Base-by-base conservation (phyloP, 371 early-diverging fungal species). In the Mortierella sp. region DNA sequence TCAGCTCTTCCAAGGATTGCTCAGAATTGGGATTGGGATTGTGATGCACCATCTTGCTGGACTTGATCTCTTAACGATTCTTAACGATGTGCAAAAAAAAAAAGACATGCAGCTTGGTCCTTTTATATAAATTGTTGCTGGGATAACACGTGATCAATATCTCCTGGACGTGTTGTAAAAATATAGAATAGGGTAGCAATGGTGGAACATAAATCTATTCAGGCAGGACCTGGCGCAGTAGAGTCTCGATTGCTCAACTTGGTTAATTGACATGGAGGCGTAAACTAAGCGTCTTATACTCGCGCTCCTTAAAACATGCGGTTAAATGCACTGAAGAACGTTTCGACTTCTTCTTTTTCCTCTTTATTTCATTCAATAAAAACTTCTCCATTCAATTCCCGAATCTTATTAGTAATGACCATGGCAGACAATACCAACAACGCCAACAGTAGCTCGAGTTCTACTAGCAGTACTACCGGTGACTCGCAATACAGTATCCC, bases 1-100 rank as follows among this genome's bases (percentile, higher is more conserved):
- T 74, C 74, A 88, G 80, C 13, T 77, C 79, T 1, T 73, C 77
- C 16, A 83, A 74, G 15, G 84, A 65, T 43, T 71, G 52, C 57
- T 68, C 73, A 22, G 82, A 75, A 19, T 32, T 61, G 16, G 68
- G 63, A 48, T 69, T 60, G 1, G 64, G 65, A 4, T 45, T 65
- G 43, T 65, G 58, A 65, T 68, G 66, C 65, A 77, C 65, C 69
- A 65, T 72, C n/a, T n/a, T 50, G 50, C 50, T 50, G 50, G 50
- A 50, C n/a, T 50, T 19, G 50, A 50, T 50, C n/a, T n/a, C 16
- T 50, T 45, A 15, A 2, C n/a, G n/a, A 50, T n/a, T n/a, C 16
- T 50, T 45, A 15, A 2, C n/a, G n/a, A 50, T n/a, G 3, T 50
- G 50, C 21, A 5, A n/a, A n/a, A 50, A n/a, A n/a, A 50, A 58